Conservation (phyloP, 1,139 yeast genomes). For the Cylindricascospora bacillispora region DNA sequence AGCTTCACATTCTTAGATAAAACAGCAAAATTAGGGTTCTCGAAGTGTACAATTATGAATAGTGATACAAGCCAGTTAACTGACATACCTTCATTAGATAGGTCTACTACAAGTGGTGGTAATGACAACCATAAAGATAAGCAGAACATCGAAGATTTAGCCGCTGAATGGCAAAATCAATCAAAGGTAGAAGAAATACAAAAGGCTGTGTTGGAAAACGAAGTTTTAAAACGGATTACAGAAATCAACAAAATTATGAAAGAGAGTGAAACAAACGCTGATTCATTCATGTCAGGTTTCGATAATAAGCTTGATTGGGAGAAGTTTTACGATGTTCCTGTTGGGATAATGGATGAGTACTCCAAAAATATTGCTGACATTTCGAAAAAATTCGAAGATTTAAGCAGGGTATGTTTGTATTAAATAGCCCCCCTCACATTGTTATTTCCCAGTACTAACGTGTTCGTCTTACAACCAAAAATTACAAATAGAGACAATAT, state of each 20-base stretch:
- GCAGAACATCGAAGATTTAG: too few relatives aligned
- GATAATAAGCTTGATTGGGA: conserved; percentile 27
- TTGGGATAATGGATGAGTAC: conserved; percentile 20
- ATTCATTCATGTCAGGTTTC: too few relatives aligned
- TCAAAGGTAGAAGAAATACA: conserved; percentile 7
- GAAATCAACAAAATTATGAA: conserved; percentile 11
- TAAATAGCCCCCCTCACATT: not conserved
- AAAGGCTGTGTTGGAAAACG: conserved; percentile 9
- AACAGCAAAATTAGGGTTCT: too few relatives aligned
- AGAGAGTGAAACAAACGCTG: conserved; percentile 1
- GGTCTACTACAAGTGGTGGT: too few relatives aligned
- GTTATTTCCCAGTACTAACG: not conserved
- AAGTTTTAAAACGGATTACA: conserved; percentile 10
- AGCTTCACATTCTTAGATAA: too few relatives aligned
- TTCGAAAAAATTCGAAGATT: conserved; percentile 13
- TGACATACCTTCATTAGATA: too few relatives aligned
- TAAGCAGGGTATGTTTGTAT: conserved; percentile 13
- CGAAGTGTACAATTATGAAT: too few relatives aligned
- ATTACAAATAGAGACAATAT: conserved; percentile 12
- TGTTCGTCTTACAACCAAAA: conserved; percentile 5
- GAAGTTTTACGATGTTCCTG: conserved; percentile 19
- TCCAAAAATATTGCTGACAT: conserved; percentile 18
- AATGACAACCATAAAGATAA: too few relatives aligned
- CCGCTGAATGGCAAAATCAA: conserved; percentile 14
- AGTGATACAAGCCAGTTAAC: too few relatives aligned